phyloP scores from a whole-genome alignment of 306 rosid species.

The Luffa aegyptiaca region DNA sequence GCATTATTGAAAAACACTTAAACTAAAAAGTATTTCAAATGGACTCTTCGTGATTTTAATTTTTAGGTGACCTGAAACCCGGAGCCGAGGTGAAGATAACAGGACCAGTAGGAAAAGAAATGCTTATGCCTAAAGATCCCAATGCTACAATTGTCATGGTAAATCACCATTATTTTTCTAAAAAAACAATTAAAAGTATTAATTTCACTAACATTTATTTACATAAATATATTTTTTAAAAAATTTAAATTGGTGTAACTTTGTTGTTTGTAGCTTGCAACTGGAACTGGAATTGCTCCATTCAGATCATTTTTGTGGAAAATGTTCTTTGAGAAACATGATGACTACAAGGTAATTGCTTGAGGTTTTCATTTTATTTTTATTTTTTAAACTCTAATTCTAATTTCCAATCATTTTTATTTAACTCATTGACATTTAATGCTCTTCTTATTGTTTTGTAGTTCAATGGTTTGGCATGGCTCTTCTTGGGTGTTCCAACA shows the following conservation, averaged over 20 bases:
- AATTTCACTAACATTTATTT: too few species aligned
- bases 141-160: constrained; percentile 87
- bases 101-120: constrained; percentile 97
- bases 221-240: too few species aligned
- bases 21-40: too few species aligned
- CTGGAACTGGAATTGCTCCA: constrained; percentile 99
- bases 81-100: constrained; percentile 74
- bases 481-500: constrained; percentile 96
- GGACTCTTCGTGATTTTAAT: too few species aligned
- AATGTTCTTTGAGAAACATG: constrained; percentile 93
- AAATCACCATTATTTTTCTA: not conserved
- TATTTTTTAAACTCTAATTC: not conserved
- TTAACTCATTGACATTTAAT: not conserved
- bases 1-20: too few species aligned
- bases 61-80: constrained; percentile 83
- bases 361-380: not conserved
- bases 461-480: constrained; percentile 99
- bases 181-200: too few species aligned
- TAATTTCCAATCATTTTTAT: not conserved
- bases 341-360: constrained; percentile 62
- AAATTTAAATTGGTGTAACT: not conserved
- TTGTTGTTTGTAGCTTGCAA: constrained; percentile 53
- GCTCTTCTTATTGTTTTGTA: constrained; percentile 10
- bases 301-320: constrained; percentile 92
- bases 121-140: constrained; percentile 98